A percentile compares a stretch with the other conserved stretches of the same genome.
These are phyloP conservation scores for Candida pini DNA, from an alignment of 805 yeast species.

Conservation along the genomic window DNA sequence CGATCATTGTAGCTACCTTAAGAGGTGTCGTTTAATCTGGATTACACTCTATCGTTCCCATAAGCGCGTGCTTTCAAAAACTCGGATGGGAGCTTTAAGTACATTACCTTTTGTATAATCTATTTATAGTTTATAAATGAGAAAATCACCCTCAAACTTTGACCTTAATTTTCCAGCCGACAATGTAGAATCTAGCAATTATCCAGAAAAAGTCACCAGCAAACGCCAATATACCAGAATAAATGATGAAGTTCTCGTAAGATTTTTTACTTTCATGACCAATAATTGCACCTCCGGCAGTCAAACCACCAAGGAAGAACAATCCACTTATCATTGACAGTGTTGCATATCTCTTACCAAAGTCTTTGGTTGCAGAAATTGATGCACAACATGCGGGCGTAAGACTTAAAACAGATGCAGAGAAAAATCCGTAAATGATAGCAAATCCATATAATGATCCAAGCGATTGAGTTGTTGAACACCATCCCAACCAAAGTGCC, in stretches of 20 bases:
- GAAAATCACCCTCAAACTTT: conserved; percentile 8
- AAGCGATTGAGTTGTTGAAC: conserved; percentile 25
- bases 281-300: conserved; percentile 40
- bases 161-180: conserved; percentile 33
- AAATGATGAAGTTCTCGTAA: conserved; percentile 35
- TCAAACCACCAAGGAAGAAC: conserved; percentile 31
- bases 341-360: conserved; percentile 66
- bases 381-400: conserved; percentile 58
- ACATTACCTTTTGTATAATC: too few species aligned
- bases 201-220: conserved; percentile 36
- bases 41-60: too few species aligned
- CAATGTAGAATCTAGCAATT: conserved; percentile 38
- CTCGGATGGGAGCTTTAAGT: too few species aligned
- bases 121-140: too few species aligned
- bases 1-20: too few species aligned
- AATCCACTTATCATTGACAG: conserved; percentile 37
- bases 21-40: too few species aligned
- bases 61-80: too few species aligned
- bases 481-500: conserved; percentile 57
- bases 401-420: conserved; percentile 52
- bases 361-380: conserved; percentile 51
- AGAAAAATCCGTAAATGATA: conserved; percentile 47
- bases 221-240: conserved; percentile 32
- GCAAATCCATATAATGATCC: conserved; percentile 45
- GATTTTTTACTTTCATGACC: conserved; percentile 22